These are phyloP conservation scores for Moricandia arvensis DNA, from an alignment of 345 rosid species.

Conservation along the genomic window DNA sequence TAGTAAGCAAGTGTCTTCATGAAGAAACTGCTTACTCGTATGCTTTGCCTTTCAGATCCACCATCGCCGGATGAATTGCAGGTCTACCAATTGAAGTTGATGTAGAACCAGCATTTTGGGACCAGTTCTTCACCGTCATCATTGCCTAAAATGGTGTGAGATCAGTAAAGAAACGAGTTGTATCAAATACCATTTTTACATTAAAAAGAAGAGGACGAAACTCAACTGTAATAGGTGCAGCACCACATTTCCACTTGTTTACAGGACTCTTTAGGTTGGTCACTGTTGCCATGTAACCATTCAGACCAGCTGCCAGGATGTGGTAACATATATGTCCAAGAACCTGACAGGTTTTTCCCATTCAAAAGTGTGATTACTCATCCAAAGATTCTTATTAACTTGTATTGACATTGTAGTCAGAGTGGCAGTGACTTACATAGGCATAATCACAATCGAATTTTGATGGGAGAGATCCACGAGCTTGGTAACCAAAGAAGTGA, in stretches of 20 bases:
- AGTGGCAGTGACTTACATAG: conserved; percentile 56
- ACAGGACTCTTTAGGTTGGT: conserved; percentile 85
- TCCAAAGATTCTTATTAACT: not conserved
- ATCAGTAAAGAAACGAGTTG: not conserved
- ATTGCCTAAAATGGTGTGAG: conserved; percentile 51
- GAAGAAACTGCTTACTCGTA: conserved; percentile 64
- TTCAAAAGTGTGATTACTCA: not conserved
- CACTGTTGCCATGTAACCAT: conserved; percentile 96
- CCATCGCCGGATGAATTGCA: conserved; percentile 91
- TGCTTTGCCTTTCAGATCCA: conserved; percentile 92
- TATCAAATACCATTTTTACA: not conserved
- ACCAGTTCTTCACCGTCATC: conserved; percentile 97
- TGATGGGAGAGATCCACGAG: conserved; percentile 97
- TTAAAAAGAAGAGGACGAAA: conserved; percentile 15
- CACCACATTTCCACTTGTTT: conserved; percentile 96
- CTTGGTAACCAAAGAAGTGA: conserved; percentile 99
- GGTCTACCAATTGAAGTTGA: conserved; percentile 82
- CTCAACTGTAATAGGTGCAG: conserved; percentile 89
- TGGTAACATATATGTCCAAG: conserved; percentile 96
- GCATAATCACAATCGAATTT: conserved; percentile 98
- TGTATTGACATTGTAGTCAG: not conserved
- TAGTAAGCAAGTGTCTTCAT: not conserved
- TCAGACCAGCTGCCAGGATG: conserved; percentile 88
- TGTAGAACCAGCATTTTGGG: conserved; percentile 65
- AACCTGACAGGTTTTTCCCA: conserved; percentile 45